A percentile compares a stretch with the other conserved stretches of the same genome.
phyloP scores from a whole-genome alignment of 768 basidiomycete genomes.

The Neoboletus brunneissimus region DNA sequence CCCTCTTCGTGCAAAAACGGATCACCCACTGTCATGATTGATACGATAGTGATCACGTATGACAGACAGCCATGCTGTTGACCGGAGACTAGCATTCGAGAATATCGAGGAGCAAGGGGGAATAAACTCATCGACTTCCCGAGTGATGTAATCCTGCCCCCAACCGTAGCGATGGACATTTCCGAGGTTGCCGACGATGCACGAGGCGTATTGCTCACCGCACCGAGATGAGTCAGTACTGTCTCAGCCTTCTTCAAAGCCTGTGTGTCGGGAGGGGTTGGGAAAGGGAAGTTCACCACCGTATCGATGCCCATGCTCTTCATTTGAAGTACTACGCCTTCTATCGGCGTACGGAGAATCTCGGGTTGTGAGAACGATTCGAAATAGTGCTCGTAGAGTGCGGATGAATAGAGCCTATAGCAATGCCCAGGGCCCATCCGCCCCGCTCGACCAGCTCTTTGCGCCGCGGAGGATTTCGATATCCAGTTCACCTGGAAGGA shows the following conservation, averaged over 20 bases:
- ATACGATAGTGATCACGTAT: conserved; percentile 88
- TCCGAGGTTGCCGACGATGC: conserved; percentile 17
- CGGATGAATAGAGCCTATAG: conserved; percentile 94
- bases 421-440: conserved; percentile 98
- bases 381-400: conserved; percentile 91
- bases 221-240: conserved; percentile 77
- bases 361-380: conserved; percentile 85
- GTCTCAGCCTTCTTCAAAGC: conserved; percentile 80
- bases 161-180: conserved; percentile 30
- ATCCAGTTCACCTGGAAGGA: conserved; percentile 92
- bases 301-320: conserved; percentile 98
- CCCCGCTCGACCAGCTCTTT: conserved; percentile 94
- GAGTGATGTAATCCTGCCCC: conserved; percentile 78
- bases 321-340: conserved; percentile 97
- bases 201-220: conserved; percentile 47
- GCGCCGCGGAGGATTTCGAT: conserved; percentile 91
- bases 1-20: conserved; percentile 88
- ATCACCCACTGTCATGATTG: conserved; percentile 90
- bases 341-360: conserved; percentile 93
- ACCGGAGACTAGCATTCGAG: conserved; percentile 90
- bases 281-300: conserved; percentile 97
- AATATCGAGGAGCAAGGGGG: conserved; percentile 89
- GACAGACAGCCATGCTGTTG: conserved; percentile 88
- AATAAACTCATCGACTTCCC: conserved; percentile 93
- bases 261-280: conserved; percentile 84